Percentiles rank a stretch among this genome's conserved stretches.
These are phyloP conservation scores for Porosira glacialis DNA, from an alignment of 352 stramenopile genomes.

Conservation along the genomic window DNA sequence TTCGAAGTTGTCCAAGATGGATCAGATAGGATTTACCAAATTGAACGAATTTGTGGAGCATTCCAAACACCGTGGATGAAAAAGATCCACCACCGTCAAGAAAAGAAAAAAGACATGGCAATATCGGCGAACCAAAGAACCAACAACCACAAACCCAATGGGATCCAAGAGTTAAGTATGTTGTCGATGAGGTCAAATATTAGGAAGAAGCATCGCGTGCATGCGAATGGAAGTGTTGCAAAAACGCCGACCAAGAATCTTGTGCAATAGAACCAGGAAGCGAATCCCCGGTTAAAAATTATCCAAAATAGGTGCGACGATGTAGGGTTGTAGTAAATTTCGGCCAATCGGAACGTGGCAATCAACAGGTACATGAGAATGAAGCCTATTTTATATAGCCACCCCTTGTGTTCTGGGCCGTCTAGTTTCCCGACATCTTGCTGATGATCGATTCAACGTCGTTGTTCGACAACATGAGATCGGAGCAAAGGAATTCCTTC, in stretches of 20 bases:
- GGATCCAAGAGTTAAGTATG: too few relatives aligned
- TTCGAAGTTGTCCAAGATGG: too few relatives aligned
- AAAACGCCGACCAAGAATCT: background rate
- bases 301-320: background rate
- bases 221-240: background rate
- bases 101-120: too few relatives aligned
- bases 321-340: background rate
- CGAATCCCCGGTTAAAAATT: background rate
- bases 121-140: too few relatives aligned
- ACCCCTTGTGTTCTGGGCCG: slow-evolving; percentile 2
- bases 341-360: slow-evolving; percentile 13
- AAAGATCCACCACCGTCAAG: too few relatives aligned
- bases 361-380: slow-evolving; percentile 4
- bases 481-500: slow-evolving; percentile 13
- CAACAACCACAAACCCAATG: too few relatives aligned
- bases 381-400: slow-evolving; percentile 30
- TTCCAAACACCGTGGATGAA: too few relatives aligned
- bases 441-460: slow-evolving; percentile 5
- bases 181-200: background rate
- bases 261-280: background rate
- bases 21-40: too few relatives aligned
- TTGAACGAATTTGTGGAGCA: too few relatives aligned
- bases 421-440: slow-evolving; percentile 14
- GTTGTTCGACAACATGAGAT: background rate
- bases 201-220: background rate